phyloP scores from a whole-genome alignment of 768 basidiomycete species.

The Rhodocollybia butyracea region DNA sequence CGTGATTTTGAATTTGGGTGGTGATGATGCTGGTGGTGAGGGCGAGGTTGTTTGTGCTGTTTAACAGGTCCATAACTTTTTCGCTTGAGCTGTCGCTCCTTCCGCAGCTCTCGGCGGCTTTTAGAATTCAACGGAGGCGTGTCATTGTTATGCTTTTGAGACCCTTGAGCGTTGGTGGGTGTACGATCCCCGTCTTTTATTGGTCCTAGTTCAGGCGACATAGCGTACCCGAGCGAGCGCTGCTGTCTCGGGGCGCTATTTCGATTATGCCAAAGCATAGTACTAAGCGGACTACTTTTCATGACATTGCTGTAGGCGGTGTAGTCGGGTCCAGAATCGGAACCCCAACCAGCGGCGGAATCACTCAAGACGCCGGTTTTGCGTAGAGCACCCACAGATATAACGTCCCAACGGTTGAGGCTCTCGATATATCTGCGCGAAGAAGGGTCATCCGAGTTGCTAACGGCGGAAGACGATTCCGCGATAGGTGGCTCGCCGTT shows the following conservation, averaged over 20 bases:
- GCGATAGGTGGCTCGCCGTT: constrained; percentile 9
- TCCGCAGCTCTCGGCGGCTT: constrained; percentile 59
- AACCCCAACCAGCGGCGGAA: constrained; percentile 28
- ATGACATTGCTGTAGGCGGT: constrained; percentile 41
- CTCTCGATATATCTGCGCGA: constrained; percentile 42
- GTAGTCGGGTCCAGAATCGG: constrained; percentile 33
- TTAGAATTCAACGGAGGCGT: constrained; percentile 38
- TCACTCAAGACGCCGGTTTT: constrained; percentile 34
- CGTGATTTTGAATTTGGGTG: constrained; percentile 66
- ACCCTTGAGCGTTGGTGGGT: constrained; percentile 38
- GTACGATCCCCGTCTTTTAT: constrained; percentile 55
- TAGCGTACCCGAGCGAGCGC: constrained; percentile 29
- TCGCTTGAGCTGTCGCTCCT: constrained; percentile 68
- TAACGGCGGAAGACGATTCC: constrained; percentile 2
- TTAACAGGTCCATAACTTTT: constrained; percentile 46
- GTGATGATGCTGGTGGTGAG: constrained; percentile 54
- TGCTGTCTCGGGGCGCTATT: constrained; percentile 19
- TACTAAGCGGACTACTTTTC: constrained; percentile 52
- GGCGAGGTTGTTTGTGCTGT: constrained; percentile 39
- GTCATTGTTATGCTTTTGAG: constrained; percentile 35
- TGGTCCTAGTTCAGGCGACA: constrained; percentile 53
- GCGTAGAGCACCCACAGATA: constrained; percentile 72
- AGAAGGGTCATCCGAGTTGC: constrained; percentile 14
- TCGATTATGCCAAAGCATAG: constrained; percentile 52
- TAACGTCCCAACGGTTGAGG: constrained; percentile 69